Conservation (phyloP, 192 early-diverging fungal species). For the Martensiomyces pterosporus region DNA sequence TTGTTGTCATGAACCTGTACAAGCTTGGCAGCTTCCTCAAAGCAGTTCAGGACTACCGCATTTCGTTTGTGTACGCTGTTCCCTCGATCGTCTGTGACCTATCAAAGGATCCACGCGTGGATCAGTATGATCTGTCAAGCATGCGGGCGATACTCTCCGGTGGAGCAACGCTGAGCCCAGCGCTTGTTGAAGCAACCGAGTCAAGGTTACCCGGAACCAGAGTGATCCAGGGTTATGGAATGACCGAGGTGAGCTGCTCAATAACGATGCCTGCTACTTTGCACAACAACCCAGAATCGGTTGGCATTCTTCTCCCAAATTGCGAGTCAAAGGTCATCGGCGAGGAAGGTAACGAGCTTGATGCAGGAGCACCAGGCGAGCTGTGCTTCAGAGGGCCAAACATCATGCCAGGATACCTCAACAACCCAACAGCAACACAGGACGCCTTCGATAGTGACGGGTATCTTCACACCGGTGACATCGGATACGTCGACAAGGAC, state of each 20-base stretch:
- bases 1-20: slow-evolving; percentile 74
- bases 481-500: too few relatives aligned
- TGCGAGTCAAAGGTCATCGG: too few relatives aligned
- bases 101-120: slow-evolving; percentile 74
- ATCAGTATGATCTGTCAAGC: slow-evolving; percentile 65
- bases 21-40: slow-evolving; percentile 54
- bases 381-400: too few relatives aligned
- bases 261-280: slow-evolving; percentile 42
- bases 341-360: slow-evolving; percentile 60
- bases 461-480: too few relatives aligned
- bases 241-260: slow-evolving; percentile 57
- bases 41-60: too few relatives aligned
- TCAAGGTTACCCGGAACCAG: slow-evolving; percentile 34
- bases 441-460: too few relatives aligned
- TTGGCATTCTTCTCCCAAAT: slow-evolving; percentile 70
- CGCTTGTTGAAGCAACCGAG: too few relatives aligned
- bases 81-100: slow-evolving; percentile 65
- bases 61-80: slow-evolving; percentile 59
- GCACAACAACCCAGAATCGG: slow-evolving; percentile 57
- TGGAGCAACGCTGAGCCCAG: slow-evolving; percentile 74
- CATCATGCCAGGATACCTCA: slow-evolving; percentile 81
- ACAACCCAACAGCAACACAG: slow-evolving; percentile 69
- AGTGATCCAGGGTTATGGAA: slow-evolving; percentile 61
- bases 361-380: too few relatives aligned
- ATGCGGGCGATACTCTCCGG: slow-evolving; percentile 63